A percentile compares a stretch with the other conserved stretches of the same genome.
phyloP scores from a whole-genome alignment of 345 rosid species.

The Psidium friedrichsthalianum region DNA sequence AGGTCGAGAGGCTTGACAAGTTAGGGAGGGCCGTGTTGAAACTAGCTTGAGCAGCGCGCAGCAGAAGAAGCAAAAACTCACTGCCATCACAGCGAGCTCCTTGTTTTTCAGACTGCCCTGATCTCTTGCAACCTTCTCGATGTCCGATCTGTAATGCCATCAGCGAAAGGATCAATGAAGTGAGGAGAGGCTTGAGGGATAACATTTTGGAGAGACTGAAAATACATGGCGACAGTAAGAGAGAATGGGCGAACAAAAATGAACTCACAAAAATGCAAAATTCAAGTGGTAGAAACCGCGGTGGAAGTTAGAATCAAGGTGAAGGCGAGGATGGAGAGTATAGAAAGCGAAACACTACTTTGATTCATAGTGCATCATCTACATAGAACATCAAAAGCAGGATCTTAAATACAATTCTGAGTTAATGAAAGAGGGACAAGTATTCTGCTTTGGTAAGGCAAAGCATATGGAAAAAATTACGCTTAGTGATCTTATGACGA shows the following conservation, averaged over 20 bases:
- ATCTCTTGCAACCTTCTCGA: constrained; percentile 43
- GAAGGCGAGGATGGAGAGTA: not conserved
- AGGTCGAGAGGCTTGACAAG: constrained; percentile 14
- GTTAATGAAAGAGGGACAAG: not conserved
- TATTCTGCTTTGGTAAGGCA: not conserved
- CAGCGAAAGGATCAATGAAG: not conserved
- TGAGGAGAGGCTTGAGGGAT: not conserved
- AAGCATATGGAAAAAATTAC: not conserved
- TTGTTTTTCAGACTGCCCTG: constrained; percentile 55
- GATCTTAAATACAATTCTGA: not conserved
- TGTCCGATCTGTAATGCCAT: constrained; percentile 34
- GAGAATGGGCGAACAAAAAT: not conserved
- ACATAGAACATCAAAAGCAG: not conserved
- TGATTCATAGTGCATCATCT: not conserved
- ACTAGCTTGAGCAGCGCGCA: constrained; percentile 51
- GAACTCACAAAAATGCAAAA: not conserved
- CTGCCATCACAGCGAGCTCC: constrained; percentile 49
- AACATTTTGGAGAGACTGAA: not conserved
- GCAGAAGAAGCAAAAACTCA: constrained; percentile 56
- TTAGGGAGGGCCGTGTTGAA: constrained; percentile 23
- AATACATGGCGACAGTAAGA: not conserved
- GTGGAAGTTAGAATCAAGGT: not conserved
- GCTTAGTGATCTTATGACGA: not conserved
- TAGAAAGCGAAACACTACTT: not conserved
- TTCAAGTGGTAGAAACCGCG: not conserved